A percentile compares a stretch with the other conserved stretches of the same genome.
Conservation (phyloP, 2,329 filamentous ascomycete genomes). For the Penicillium sp. region DNA sequence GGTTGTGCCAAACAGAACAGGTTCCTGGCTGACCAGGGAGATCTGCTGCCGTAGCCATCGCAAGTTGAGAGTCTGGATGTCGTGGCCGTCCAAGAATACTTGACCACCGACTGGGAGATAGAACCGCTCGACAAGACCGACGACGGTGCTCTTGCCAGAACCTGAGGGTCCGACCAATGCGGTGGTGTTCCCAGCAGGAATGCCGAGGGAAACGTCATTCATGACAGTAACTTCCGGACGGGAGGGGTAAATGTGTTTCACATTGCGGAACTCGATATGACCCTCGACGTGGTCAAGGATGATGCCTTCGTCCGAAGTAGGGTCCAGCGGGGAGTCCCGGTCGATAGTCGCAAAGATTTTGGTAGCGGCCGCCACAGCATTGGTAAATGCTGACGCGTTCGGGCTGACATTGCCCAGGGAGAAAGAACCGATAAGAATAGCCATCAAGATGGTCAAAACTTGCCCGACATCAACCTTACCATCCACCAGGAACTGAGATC, state of each 20-base stretch:
- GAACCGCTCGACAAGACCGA: conserved; percentile 86
- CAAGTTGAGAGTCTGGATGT: conserved; percentile 73
- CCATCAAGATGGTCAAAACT: conserved; percentile 77
- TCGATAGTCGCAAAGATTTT: conserved; percentile 96
- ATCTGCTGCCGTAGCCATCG: conserved; percentile 88
- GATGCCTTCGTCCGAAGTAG: conserved; percentile 60
- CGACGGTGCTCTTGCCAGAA: conserved; percentile 88
- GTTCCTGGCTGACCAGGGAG: conserved; percentile 85
- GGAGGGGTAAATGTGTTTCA: conserved; percentile 92
- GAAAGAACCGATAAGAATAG: conserved; percentile 87
- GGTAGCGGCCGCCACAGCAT: conserved; percentile 68
- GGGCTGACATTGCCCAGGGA: conserved; percentile 79
- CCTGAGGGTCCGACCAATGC: conserved; percentile 90
- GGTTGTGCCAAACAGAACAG: conserved; percentile 77
- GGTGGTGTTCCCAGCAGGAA: conserved; percentile 84
- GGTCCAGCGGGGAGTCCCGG: conserved; percentile 72
- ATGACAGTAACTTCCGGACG: conserved; percentile 84
- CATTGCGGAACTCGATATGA: conserved; percentile 66
- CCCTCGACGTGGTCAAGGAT: conserved; percentile 66
- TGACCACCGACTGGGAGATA: conserved; percentile 78
- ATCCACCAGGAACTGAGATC: conserved; percentile 62
- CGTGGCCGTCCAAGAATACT: conserved; percentile 71
- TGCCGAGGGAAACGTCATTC: conserved; percentile 66
- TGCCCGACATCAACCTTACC: conserved; percentile 58
- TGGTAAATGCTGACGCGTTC: conserved; percentile 77